These are phyloP conservation scores for Forsythia suspensa DNA, from an alignment of 257 asterid genomes.

Conservation along the genomic window DNA sequence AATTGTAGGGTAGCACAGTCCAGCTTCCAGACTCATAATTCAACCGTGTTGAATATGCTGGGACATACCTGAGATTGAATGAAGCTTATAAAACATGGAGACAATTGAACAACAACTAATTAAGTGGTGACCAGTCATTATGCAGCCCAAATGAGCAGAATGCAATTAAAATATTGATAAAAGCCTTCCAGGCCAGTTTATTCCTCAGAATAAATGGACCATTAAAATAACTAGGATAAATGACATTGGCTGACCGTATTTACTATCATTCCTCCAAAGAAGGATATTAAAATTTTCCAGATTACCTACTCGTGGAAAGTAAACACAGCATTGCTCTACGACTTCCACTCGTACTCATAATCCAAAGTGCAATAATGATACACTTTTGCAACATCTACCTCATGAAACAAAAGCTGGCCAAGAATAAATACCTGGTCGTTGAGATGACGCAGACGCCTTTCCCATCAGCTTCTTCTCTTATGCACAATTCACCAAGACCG, in stretches of 20 bases:
- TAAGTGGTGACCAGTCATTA: background rate
- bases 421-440: conserved; percentile 67
- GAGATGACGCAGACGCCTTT: conserved; percentile 84
- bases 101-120: background rate
- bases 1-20: conserved; percentile 60
- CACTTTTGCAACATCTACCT: background rate
- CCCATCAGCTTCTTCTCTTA: conserved; percentile 62
- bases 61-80: conserved; percentile 67
- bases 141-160: background rate
- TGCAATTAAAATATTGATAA: background rate
- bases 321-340: background rate
- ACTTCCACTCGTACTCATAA: background rate
- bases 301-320: background rate
- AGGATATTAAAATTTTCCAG: background rate
- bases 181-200: conserved; percentile 6
- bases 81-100: background rate
- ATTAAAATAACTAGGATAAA: background rate
- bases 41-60: conserved; percentile 92
- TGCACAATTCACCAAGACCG: conserved; percentile 65
- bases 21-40: conserved; percentile 64
- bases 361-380: background rate
- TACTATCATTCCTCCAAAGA: background rate
- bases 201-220: background rate
- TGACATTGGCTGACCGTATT: background rate
- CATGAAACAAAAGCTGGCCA: background rate